phyloP scores from a whole-genome alignment of 2,329 filamentous ascomycete genomes.

The Exophiala mesophila region DNA sequence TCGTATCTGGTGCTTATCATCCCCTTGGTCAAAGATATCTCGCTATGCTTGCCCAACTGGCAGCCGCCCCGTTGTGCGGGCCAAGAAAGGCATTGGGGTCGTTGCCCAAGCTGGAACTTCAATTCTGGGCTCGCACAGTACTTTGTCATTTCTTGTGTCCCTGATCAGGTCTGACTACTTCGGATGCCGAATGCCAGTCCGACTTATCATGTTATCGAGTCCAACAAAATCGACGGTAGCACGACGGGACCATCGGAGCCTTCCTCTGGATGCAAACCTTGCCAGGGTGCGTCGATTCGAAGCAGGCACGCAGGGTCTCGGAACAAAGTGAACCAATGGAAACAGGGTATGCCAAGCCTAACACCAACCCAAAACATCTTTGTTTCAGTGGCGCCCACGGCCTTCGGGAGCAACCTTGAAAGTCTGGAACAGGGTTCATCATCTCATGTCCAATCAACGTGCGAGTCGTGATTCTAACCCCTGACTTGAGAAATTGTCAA shows the following conservation, averaged over 20 bases:
- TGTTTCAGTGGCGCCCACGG: conserved; percentile 3
- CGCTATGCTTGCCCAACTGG: too few species aligned
- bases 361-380: background rate
- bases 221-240: conserved; percentile 1
- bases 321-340: background rate
- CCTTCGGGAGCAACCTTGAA: conserved; percentile 1
- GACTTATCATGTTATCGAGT: background rate
- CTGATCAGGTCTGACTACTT: too few species aligned
- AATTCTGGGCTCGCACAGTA: too few species aligned
- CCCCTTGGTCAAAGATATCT: too few species aligned
- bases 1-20: too few species aligned
- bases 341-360: background rate
- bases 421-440: background rate
- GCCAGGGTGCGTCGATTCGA: background rate
- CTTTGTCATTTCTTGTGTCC: too few species aligned
- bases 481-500: background rate
- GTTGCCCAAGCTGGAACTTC: background rate
- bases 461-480: background rate
- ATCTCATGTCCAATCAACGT: background rate
- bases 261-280: background rate
- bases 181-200: too few species aligned
- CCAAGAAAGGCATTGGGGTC: background rate
- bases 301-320: background rate
- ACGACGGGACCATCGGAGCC: conserved; percentile 4
- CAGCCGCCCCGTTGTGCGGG: too few species aligned